Evolutionary conservation across 2,329 filamentous ascomycete species (phyloP), one percentile per base, ranked within the genome.

Genomic region (Epichloe gansuensis): DNA sequence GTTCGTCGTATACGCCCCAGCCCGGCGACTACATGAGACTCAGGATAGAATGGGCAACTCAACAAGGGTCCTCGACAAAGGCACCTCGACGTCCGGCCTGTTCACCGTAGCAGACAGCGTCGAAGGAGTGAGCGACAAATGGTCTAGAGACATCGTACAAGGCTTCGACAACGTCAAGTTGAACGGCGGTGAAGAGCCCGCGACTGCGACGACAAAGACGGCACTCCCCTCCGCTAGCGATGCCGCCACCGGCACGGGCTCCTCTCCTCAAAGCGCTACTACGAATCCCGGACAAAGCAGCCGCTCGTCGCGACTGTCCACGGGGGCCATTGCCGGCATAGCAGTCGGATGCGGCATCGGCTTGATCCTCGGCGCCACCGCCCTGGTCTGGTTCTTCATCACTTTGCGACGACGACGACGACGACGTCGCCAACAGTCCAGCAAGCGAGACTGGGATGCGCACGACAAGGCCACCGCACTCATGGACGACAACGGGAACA

Each of bases 291-390:
- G 12, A n/a, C 11, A 25, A n/a, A 15, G 17, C 11, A 28, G n/a
- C 25, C 21, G 6, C 23, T 15, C 11, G 15, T 15, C 21, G n/a
- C 61, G 67, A 2, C 64, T 77, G 3, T 62, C 67, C 3, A 64
- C 61, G 0, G 75, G 73, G 25, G 72, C 73, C 51, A 73, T 72
- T 38, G 71, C 69, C 17, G 75, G 75, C 44, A 76, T 78, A 38
- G 73, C 68, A 31, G 66, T 77, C 2, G 75, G 67, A 6, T 64
- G 64, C 44, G 65, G 62, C 9, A 55, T 72, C 4, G 65, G 64
- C 5, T 67, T 67, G 12, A 60, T 77, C 6, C 59, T 69, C 13
- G 52, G 76, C 45, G 55, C 74, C 57, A 68, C 60, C 5, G 64
- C 60, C 3, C 56, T 75, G 7, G 57, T 65, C 23, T 79, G 69